These are phyloP conservation scores for Komagataella mondaviorum DNA, from an alignment of 805 yeast species.

Conservation along the genomic window DNA sequence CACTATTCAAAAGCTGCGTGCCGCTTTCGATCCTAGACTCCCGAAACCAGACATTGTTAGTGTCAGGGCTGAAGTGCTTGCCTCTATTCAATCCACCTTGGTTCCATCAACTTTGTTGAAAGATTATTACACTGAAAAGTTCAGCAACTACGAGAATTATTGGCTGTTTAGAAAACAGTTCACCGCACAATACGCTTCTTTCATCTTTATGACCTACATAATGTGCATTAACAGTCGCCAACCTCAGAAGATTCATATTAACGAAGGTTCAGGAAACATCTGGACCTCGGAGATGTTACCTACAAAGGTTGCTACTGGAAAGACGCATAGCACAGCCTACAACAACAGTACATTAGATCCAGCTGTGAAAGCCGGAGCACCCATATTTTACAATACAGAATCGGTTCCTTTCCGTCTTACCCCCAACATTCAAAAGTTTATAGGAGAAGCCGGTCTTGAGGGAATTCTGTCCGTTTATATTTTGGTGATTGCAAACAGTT, in stretches of 20 bases:
- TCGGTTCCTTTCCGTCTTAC: slow-evolving; percentile 94
- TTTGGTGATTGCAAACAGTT: slow-evolving; percentile 74
- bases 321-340: slow-evolving; percentile 23
- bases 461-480: slow-evolving; percentile 81
- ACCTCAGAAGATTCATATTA: slow-evolving; percentile 84
- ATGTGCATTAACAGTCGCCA: slow-evolving; percentile 87
- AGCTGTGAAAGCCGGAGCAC: slow-evolving; percentile 45
- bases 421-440: slow-evolving; percentile 85
- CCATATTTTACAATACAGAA: slow-evolving; percentile 83
- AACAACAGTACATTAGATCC: slow-evolving; percentile 32
- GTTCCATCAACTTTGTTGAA: slow-evolving; percentile 78
- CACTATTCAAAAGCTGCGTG: slow-evolving; percentile 72
- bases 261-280: slow-evolving; percentile 72
- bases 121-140: slow-evolving; percentile 60
- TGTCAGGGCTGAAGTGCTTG: slow-evolving; percentile 80
- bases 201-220: slow-evolving; percentile 86
- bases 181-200: slow-evolving; percentile 87
- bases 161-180: slow-evolving; percentile 96
- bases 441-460: slow-evolving; percentile 90
- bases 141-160: slow-evolving; percentile 78
- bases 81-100: slow-evolving; percentile 76
- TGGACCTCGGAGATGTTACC: slow-evolving; percentile 96
- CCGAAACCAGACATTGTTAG: slow-evolving; percentile 89
- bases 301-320: slow-evolving; percentile 51
- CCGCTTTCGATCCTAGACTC: slow-evolving; percentile 85